These are phyloP conservation scores for Tricholomella constricta DNA, from an alignment of 768 basidiomycete genomes.

Conservation along the genomic window DNA sequence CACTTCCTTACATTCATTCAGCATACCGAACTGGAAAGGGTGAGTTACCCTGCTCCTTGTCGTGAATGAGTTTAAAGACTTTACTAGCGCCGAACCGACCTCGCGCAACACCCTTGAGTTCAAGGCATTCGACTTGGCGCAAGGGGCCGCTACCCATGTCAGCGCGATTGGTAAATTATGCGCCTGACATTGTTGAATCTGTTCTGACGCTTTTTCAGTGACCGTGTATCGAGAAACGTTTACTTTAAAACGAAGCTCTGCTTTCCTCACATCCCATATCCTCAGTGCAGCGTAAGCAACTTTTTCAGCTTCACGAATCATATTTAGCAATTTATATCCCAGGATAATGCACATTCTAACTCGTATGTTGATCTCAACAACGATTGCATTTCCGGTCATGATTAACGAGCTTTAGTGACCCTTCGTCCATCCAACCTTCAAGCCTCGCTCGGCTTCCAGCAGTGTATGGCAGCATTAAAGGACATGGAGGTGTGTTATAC, in stretches of 20 bases:
- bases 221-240: slow-evolving; percentile 62
- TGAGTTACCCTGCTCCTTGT: slow-evolving; percentile 28
- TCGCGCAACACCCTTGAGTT: slow-evolving; percentile 52
- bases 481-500: slow-evolving; percentile 58
- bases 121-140: slow-evolving; percentile 75
- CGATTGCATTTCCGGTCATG: slow-evolving; percentile 6
- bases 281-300: slow-evolving; percentile 67
- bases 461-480: slow-evolving; percentile 62
- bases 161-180: slow-evolving; percentile 56
- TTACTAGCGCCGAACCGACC: slow-evolving; percentile 42
- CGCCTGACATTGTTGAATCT: neutral
- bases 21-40: slow-evolving; percentile 77
- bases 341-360: slow-evolving; percentile 84
- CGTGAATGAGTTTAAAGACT: slow-evolving; percentile 6
- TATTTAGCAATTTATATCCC: slow-evolving; percentile 13
- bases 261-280: slow-evolving; percentile 70
- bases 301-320: slow-evolving; percentile 4
- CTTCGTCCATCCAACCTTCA: slow-evolving; percentile 72
- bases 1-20: slow-evolving; percentile 26
- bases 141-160: slow-evolving; percentile 71
- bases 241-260: slow-evolving; percentile 58
- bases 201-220: slow-evolving; percentile 36
- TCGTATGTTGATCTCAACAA: slow-evolving; percentile 40
- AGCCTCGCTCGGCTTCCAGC: slow-evolving; percentile 64
- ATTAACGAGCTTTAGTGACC: slow-evolving; percentile 49